phyloP scores from a whole-genome alignment of 768 basidiomycete genomes.

The Lactifluus echinatus region DNA sequence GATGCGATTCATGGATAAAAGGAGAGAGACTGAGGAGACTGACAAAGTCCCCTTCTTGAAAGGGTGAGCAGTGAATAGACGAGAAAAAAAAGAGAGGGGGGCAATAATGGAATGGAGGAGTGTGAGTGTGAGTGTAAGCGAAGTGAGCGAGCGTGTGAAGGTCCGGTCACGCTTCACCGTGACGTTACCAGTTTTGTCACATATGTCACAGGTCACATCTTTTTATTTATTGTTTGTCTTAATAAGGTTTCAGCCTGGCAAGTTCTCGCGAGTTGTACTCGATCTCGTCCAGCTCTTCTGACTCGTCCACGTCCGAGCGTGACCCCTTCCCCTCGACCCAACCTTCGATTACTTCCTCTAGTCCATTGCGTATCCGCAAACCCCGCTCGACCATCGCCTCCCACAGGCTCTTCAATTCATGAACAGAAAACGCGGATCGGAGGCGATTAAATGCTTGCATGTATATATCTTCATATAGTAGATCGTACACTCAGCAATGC shows the following conservation, averaged over 20 bases:
- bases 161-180: no score
- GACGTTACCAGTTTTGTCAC: no score
- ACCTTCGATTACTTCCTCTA: constrained; percentile 50
- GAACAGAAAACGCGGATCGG: constrained; percentile 47
- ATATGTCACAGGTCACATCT: no score
- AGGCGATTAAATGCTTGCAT: constrained; percentile 68
- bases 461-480: constrained; percentile 50
- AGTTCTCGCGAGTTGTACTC: constrained; percentile 51
- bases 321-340: constrained; percentile 29
- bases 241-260: constrained; percentile 58
- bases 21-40: constrained; percentile 1
- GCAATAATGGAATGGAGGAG: not conserved
- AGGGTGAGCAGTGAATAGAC: constrained; percentile 1
- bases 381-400: constrained; percentile 75
- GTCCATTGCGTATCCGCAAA: constrained; percentile 48
- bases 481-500: constrained; percentile 14
- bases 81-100: not conserved
- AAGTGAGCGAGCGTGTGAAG: not conserved
- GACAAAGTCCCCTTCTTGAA: constrained; percentile 17
- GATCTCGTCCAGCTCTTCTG: constrained; percentile 41
- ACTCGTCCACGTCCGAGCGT: constrained; percentile 12
- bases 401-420: constrained; percentile 52
- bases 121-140: no score
- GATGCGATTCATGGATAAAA: constrained; percentile 42
- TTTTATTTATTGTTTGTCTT: constrained; percentile 9